Evolutionary conservation across 164 flowering plant species (phyloP), one percentile per base, ranked within the genome.

Genomic region (Litsea cubeba): DNA sequence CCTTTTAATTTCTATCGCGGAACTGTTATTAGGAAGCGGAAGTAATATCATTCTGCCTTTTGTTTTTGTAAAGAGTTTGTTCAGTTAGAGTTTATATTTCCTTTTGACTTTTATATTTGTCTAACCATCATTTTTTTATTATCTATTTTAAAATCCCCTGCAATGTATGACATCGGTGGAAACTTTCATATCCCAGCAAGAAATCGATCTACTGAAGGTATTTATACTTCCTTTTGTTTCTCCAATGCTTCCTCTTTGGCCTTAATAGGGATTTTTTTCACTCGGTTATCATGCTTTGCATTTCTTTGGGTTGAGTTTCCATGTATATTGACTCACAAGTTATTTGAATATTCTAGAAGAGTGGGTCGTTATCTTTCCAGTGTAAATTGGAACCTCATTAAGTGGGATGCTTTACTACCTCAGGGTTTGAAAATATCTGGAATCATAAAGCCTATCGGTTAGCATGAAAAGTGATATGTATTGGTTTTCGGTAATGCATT

Each of bases 121-220:
- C 46, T 40, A 40, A 40, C 46, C 46, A 40, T 58, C 22, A 58
- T 15, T 28, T 24, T 65, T 30, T 65, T 65, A 0, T 17, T 65
- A 18, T 26, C 26, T 18, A 11, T 17, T 6, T 17, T 65, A 18
- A 40, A 40, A 40, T 40, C 11, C 1, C 46, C 8, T 65, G 49
- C 20, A 65, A 65, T 26, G 30, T 15, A 14, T 65, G n/a, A 5
- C 46, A 12, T 26, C 1, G 69, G 69, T 65, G 40, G 35, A 28
- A 26, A 63, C 15, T 70, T 62, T 5, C 69, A 0, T 72, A 69
- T 72, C 67, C 74, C 91, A 96, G 99, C 98, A 92, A 92, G 98
- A 96, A 85, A 96, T 96, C 82, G 99, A 96, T 82, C 82, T 96
- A 64, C 87, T 96, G 20, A 96, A 96, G 99, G 99, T 94, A 79